These are phyloP conservation scores for Bisporella sp. DNA, from an alignment of 2,329 filamentous ascomycete species.

Conservation along the genomic window DNA sequence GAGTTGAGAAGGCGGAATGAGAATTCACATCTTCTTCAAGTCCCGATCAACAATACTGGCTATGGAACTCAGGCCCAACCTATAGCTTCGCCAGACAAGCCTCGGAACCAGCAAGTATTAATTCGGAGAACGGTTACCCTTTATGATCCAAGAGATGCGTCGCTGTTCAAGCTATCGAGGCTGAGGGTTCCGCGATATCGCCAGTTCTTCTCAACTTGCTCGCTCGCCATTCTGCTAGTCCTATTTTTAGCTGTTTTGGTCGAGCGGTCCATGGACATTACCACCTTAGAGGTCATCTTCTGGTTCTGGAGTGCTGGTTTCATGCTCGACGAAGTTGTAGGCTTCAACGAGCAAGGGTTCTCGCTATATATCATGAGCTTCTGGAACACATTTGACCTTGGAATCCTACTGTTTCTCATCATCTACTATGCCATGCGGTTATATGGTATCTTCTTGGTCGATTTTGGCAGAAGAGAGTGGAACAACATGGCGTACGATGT, in stretches of 20 bases:
- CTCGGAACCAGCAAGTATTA: constrained; percentile 10
- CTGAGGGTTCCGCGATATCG: constrained; percentile 87
- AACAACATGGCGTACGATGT: constrained; percentile 89
- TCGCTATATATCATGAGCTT: constrained; percentile 96
- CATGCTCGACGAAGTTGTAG: constrained; percentile 93
- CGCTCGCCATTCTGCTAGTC: constrained; percentile 75
- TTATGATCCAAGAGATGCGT: constrained; percentile 87
- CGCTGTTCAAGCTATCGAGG: constrained; percentile 83
- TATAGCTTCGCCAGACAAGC: constrained; percentile 19
- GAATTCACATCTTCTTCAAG: constrained; percentile 17
- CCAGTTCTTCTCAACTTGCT: constrained; percentile 82
- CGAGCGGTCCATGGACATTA: constrained; percentile 72
- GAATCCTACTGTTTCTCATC: constrained; percentile 78
- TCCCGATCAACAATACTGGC: constrained; percentile 14
- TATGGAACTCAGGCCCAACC: constrained; percentile 31
- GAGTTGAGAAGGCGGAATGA: constrained; percentile 4
- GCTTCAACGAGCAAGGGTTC: constrained; percentile 95
- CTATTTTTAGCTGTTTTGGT: constrained; percentile 79
- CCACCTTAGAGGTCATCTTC: constrained; percentile 77
- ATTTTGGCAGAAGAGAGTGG: constrained; percentile 59
- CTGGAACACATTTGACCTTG: constrained; percentile 93
- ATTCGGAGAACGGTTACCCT: constrained; percentile 63
- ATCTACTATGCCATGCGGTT: constrained; percentile 85
- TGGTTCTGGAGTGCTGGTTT: constrained; percentile 98
- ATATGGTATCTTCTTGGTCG: constrained; percentile 78